Evolutionary conservation across 106 monocot genomes (phyloP).

Genomic region (Dioscorea zingiberensis): DNA sequence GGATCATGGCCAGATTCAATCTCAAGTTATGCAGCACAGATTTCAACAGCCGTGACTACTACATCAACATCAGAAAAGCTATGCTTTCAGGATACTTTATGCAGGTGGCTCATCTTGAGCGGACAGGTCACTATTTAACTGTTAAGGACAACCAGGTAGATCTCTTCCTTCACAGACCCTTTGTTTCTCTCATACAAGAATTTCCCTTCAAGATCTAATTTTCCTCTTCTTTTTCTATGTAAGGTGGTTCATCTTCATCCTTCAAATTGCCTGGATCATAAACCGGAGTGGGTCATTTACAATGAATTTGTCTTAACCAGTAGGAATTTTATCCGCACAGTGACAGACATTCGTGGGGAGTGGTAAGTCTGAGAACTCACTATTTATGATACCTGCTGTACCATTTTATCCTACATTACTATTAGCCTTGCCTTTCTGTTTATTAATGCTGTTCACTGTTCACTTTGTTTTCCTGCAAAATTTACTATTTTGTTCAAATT

Average conservation of each 20-base stretch:
- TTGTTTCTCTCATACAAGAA: no score
- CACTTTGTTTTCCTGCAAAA: no score
- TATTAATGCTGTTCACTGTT: no score
- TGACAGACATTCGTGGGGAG: constrained; percentile 61
- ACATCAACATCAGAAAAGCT: constrained; percentile 60
- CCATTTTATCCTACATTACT: no score
- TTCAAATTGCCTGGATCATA: constrained; percentile 69
- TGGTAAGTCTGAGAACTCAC: constrained; percentile 37
- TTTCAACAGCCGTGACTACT: constrained; percentile 73
- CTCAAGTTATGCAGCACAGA: constrained; percentile 78
- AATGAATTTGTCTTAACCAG: constrained; percentile 70
- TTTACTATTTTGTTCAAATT: no score
- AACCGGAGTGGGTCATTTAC: constrained; percentile 84
- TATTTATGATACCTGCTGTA: no score
- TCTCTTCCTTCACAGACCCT: no score
- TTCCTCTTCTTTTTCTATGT: neutral
- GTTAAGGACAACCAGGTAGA: constrained; percentile 73
- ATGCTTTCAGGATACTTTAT: constrained; percentile 74
- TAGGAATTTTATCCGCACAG: constrained; percentile 70
- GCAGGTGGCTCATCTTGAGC: constrained; percentile 82
- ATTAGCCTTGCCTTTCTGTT: no score
- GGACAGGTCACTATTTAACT: constrained; percentile 67
- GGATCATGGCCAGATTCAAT: constrained; percentile 71
- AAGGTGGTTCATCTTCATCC: constrained; percentile 81
- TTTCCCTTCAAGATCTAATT: no score